A percentile compares a stretch with the other conserved stretches of the same genome.
Evolutionary conservation across 805 yeast genomes (phyloP).

Genomic region (Saturnispora hagleri): DNA sequence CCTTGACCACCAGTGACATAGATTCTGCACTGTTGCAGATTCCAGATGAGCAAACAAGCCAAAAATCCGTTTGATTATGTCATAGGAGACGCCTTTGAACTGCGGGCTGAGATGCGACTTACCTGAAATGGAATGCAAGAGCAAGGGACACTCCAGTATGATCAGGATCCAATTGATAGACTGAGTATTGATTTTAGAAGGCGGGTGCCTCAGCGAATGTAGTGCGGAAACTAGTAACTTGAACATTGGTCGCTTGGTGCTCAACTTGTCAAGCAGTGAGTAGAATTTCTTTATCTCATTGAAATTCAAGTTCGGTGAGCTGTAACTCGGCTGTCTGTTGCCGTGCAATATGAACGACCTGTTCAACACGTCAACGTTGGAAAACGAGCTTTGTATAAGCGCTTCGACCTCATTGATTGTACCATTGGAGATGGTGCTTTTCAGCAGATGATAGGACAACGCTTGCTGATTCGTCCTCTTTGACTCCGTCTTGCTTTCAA

Average conservation of each 20-base stretch:
- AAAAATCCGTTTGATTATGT: constrained; percentile 55
- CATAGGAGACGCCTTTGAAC: constrained; percentile 51
- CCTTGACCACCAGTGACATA: constrained; percentile 47
- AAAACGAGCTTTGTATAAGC: constrained; percentile 39
- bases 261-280: constrained; percentile 37
- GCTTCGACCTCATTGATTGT: constrained; percentile 41
- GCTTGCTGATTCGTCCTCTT: background rate
- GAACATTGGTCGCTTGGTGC: constrained; percentile 53
- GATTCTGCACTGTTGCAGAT: constrained; percentile 30
- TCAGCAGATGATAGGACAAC: background rate
- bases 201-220: constrained; percentile 44
- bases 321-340: constrained; percentile 17
- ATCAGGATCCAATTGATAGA: constrained; percentile 53
- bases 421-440: background rate
- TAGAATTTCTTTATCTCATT: constrained; percentile 40
- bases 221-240: constrained; percentile 44
- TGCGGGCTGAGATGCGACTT: constrained; percentile 30
- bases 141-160: constrained; percentile 58
- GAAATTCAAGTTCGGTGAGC: constrained; percentile 44
- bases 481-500: background rate
- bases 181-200: constrained; percentile 31
- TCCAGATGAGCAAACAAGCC: constrained; percentile 56
- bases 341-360: constrained; percentile 40
- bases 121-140: constrained; percentile 37
- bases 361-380: constrained; percentile 39